Evolutionary conservation across 2,329 filamentous ascomycete genomes (phyloP), one percentile per base, ranked within the genome.

Genomic region (Didymella glomerata): DNA sequence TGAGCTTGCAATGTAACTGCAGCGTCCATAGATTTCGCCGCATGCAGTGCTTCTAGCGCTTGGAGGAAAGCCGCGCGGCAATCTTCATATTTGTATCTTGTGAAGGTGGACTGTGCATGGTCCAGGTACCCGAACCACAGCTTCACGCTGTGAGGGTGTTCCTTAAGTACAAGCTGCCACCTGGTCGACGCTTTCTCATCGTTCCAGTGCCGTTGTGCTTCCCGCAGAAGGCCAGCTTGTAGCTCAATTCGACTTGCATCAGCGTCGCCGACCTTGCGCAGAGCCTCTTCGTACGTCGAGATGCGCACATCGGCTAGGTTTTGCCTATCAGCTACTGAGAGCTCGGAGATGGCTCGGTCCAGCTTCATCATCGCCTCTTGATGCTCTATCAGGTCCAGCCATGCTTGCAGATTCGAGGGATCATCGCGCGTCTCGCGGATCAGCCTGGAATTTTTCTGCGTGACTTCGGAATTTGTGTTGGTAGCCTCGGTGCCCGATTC

Each of bases 301-400:
- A 96, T 79, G 65, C 92, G 94, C 54, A 97, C 87, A 63, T 95
- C 90, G 3, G 92, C 88, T 54, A 91, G 86, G 62, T 89, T 89
- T 61, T 84, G 84, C 49, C 81, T 80, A 69, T 95, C 90, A 3
- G 88, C 85, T 27, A 81, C 79, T 0, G 86, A 88, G 24, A 79
- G 28, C 72, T 82, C 69, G 79, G 80, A 60, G 70, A 72, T 42
- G 1, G 61, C 77, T 22, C 82, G 78, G 25, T 81, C 81, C 24
- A 81, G 78, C 50, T 80, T 79, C 41, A 94, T 78, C 54, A 96
- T 81, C 2, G 77, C 75, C 61, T 92, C 87, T 77, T 98, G 94
- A 61, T 96, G 88, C 8, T 87, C 80, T 45, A 94, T 89, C n/a
- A 97, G 82, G 36, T 86, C 83, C 16, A 96, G 76, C 94, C 94